These are phyloP conservation scores for Trichoderma polysporum DNA, from an alignment of 2,329 filamentous ascomycete species.

Conservation along the genomic window DNA sequence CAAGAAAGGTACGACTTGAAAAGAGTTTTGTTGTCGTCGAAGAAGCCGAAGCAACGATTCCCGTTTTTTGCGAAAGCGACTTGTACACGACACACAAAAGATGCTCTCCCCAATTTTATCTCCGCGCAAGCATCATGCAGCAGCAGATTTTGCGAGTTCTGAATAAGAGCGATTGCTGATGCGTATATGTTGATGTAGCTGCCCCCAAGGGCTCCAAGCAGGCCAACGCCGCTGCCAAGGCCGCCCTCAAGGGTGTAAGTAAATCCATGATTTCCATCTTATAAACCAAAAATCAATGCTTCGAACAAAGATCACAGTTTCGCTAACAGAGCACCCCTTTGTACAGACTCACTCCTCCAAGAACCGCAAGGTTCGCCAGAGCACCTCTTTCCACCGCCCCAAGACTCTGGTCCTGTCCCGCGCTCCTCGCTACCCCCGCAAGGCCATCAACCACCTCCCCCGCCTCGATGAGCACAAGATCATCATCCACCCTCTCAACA, in stretches of 20 bases:
- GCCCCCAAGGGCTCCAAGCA: slow-evolving; percentile 71
- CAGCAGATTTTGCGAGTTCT: slow-evolving; percentile 77
- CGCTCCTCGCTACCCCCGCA: slow-evolving; percentile 93
- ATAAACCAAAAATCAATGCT: background rate
- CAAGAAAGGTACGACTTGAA: slow-evolving; percentile 51
- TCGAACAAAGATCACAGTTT: no score
- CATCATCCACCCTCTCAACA: slow-evolving; percentile 98
- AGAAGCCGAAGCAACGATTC: background rate
- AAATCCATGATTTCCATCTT: slow-evolving; percentile 17
- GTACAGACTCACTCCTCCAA: slow-evolving; percentile 64
- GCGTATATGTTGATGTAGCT: slow-evolving; percentile 54
- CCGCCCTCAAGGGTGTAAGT: slow-evolving; percentile 93
- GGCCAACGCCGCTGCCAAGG: slow-evolving; percentile 92
- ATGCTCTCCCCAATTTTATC: background rate
- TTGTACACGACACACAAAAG: background rate
- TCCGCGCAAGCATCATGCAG: slow-evolving; percentile 57
- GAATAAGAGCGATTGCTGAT: slow-evolving; percentile 71
- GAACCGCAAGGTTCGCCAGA: slow-evolving; percentile 87
- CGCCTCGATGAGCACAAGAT: slow-evolving; percentile 97
- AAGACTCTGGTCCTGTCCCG: slow-evolving; percentile 94
- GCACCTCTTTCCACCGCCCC: slow-evolving; percentile 94
- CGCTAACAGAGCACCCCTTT: background rate
- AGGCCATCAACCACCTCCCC: slow-evolving; percentile 84
- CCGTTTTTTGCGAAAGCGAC: slow-evolving; percentile 1
- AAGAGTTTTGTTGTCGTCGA: slow-evolving; percentile 9